Conservation (phyloP, 495 filamentous ascomycete species). For the Neurospora discreta region DNA sequence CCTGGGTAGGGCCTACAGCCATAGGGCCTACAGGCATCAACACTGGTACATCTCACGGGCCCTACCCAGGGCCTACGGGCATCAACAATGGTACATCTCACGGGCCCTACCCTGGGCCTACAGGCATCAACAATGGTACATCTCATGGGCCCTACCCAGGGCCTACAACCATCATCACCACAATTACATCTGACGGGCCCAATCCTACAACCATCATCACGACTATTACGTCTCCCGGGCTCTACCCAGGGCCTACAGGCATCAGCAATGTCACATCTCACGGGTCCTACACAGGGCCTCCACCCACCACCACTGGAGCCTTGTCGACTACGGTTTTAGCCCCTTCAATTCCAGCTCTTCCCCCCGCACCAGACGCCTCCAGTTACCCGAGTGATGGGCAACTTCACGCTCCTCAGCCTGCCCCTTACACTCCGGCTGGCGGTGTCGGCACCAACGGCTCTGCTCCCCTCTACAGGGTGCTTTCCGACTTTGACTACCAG, state of each 20-base stretch:
- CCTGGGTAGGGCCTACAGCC: constrained; percentile 46
- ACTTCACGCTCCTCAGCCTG: constrained; percentile 52
- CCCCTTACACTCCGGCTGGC: constrained; percentile 63
- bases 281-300: constrained; percentile 47
- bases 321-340: constrained; percentile 38
- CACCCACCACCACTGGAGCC: constrained; percentile 48
- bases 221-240: constrained; percentile 42
- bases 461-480: constrained; percentile 57
- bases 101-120: constrained; percentile 47
- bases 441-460: constrained; percentile 73
- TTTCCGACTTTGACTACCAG: constrained; percentile 67
- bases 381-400: constrained; percentile 62
- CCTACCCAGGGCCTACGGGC: constrained; percentile 48
- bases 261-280: constrained; percentile 38
- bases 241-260: constrained; percentile 48
- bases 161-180: constrained; percentile 46
- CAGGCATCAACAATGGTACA: too few relatives aligned
- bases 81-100: too few relatives aligned
- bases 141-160: constrained; percentile 48
- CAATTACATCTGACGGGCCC: constrained; percentile 42
- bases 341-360: constrained; percentile 35
- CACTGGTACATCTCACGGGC: constrained; percentile 42
- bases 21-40: too few relatives aligned
- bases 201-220: too few relatives aligned
- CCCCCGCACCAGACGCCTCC: constrained; percentile 39